phyloP scores from a whole-genome alignment of 441 rosid genomes.

The Arabidopsis lyrata region DNA sequence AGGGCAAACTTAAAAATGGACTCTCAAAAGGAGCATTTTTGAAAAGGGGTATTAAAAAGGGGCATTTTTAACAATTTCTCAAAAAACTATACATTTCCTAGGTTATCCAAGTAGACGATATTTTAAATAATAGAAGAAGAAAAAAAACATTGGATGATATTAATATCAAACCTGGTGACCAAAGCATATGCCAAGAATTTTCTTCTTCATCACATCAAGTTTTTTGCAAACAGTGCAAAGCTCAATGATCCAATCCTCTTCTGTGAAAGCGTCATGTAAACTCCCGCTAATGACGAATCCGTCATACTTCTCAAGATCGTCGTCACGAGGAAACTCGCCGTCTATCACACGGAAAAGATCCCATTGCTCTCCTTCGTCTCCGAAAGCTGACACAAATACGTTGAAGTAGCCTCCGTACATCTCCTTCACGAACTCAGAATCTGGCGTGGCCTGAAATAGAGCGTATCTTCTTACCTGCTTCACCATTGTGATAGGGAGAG shows the following conservation, averaged over 20 bases:
- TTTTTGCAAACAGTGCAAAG: constrained; percentile 62
- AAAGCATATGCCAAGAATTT: constrained; percentile 79
- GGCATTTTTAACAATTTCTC: too few species aligned
- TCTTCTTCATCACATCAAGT: constrained; percentile 70
- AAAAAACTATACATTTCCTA: not conserved
- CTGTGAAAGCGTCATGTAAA: constrained; percentile 69
- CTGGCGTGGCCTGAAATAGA: constrained; percentile 63
- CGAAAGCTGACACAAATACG: constrained; percentile 66
- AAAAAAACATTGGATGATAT: not conserved
- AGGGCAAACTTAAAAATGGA: too few species aligned
- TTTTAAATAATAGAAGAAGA: not conserved
- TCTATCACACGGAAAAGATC: constrained; percentile 69
- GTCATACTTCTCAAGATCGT: constrained; percentile 58
- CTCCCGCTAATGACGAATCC: constrained; percentile 82
- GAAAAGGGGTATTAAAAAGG: too few species aligned
- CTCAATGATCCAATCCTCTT: constrained; percentile 69
- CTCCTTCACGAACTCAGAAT: constrained; percentile 67
- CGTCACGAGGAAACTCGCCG: constrained; percentile 70
- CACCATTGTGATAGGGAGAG: constrained; percentile 7
- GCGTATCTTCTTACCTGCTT: constrained; percentile 54
- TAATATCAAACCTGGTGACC: constrained; percentile 73
- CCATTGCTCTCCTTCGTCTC: constrained; percentile 75
- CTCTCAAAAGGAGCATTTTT: too few species aligned
- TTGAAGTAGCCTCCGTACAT: constrained; percentile 76
- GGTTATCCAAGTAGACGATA: not conserved